phyloP scores from a whole-genome alignment of 768 basidiomycete genomes.

The Trametopsis cervina region DNA sequence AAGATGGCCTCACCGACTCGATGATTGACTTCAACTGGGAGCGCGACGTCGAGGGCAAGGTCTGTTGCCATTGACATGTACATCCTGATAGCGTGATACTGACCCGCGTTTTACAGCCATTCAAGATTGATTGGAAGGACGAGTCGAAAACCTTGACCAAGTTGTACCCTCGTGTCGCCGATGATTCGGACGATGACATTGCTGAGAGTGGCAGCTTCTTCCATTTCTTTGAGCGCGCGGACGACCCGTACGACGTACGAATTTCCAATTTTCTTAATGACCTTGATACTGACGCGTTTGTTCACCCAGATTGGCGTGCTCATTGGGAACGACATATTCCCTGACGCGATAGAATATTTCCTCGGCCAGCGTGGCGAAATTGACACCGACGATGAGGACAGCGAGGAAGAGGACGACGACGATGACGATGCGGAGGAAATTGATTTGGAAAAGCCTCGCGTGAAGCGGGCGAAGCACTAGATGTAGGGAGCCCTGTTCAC shows the following conservation, averaged over 20 bases:
- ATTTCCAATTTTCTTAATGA: constrained; percentile 16
- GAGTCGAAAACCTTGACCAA: constrained; percentile 71
- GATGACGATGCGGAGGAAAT: constrained; percentile 82
- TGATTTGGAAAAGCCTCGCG: constrained; percentile 76
- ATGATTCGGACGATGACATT: constrained; percentile 53
- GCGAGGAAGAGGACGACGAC: constrained; percentile 61
- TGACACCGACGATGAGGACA: constrained; percentile 59
- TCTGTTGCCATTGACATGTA: constrained; percentile 22
- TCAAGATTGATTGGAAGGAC: constrained; percentile 78
- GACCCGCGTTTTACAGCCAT: constrained; percentile 34
- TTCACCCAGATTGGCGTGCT: constrained; percentile 55
- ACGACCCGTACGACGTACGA: constrained; percentile 61
- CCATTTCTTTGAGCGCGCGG: constrained; percentile 71
- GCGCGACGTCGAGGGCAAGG: constrained; percentile 61
- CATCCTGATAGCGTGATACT: background rate
- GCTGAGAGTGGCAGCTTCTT: constrained; percentile 80
- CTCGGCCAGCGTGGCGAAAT: constrained; percentile 56
- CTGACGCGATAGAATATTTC: constrained; percentile 79
- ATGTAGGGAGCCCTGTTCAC: no score
- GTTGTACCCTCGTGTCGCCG: constrained; percentile 59
- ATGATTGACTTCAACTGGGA: constrained; percentile 82
- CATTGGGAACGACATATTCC: constrained; percentile 75
- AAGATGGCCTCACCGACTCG: constrained; percentile 66
- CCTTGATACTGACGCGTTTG: constrained; percentile 7
- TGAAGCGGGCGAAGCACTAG: constrained; percentile 52